Conservation (phyloP, 768 basidiomycete genomes). For the Suillus alpinus region DNA sequence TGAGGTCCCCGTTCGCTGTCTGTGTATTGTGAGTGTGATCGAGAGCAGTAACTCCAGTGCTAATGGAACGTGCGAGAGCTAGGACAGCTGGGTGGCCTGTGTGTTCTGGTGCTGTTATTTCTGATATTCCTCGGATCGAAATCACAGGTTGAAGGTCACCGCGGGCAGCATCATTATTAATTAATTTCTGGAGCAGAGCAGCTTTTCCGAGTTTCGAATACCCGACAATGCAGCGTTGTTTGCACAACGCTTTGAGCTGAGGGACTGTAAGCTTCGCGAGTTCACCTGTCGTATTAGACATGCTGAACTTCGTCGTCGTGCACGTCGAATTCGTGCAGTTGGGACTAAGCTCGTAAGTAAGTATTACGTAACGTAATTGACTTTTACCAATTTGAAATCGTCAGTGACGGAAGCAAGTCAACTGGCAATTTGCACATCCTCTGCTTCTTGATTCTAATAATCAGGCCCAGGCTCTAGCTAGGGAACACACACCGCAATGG, state of each 20-base stretch:
- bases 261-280: constrained; percentile 49
- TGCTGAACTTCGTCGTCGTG: neutral
- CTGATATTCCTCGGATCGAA: neutral
- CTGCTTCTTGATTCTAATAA: neutral
- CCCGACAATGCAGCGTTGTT: constrained; percentile 55
- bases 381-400: too few species aligned
- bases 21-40: neutral
- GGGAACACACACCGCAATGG: neutral
- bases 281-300: constrained; percentile 7
- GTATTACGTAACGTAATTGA: too few species aligned
- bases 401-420: too few species aligned
- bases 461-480: neutral
- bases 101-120: neutral
- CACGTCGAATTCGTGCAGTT: too few species aligned
- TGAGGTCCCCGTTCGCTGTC: neutral
- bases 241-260: constrained; percentile 67
- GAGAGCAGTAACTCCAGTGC: neutral
- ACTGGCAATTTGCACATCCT: neutral
- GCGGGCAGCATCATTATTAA: neutral
- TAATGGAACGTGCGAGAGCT: neutral
- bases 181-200: constrained; percentile 51
- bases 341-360: too few species aligned
- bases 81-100: neutral
- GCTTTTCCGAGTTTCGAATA: constrained; percentile 69
- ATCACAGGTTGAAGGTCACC: neutral